Base-by-base conservation (phyloP, 2,329 filamentous ascomycete genomes). In the Chlorencoelia australis region DNA sequence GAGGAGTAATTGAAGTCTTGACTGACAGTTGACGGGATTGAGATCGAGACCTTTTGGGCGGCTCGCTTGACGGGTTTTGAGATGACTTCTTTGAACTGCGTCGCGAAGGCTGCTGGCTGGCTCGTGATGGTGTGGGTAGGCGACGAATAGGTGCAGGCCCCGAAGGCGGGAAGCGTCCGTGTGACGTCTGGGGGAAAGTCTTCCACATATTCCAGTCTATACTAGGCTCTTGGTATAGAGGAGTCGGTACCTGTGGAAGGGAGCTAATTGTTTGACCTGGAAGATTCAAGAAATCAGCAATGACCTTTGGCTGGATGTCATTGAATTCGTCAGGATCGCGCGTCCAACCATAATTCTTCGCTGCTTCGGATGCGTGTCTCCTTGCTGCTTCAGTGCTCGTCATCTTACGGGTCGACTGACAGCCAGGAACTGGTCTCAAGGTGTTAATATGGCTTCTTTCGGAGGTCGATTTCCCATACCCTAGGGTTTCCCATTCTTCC, bases 191-290 rank as follows among this genome's bases (percentile, higher is more conserved):
- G 9, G 33, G 17, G 20, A 36, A 27, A 1, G 3, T 3, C 5
- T 35, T 20, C 47, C 45, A 49, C 16, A 29, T 22, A 0, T 36
- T 15, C 22, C 30, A 30, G 8, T 48, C 38, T n/a, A 49, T 42
- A 1, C 26, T 20, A 7, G 32, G 35, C n/a, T 48, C 20, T 10
- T 37, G 18, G 16, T 40, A 40, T 9, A 16, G 17, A 5, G 39
- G 36, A 3, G 11, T 7, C 14, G 32, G 4, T 5, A 7, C 9
- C 11, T 29, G 5, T 3, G 15, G 32, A 3, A 33, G 35, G 7
- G 30, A 31, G 4, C 15, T 22, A 17, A 10, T 11, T 4, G 36
- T 19, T 17, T 33, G 24, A 11, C 41, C 38, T 14, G 43, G 25
- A 3, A 16, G 24, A 11, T 24, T 27, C 5, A 42, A 8, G 17